Evolutionary conservation across 768 basidiomycete genomes (phyloP), one percentile per base, ranked within the genome.

Genomic region (Boletellus emodensis): DNA sequence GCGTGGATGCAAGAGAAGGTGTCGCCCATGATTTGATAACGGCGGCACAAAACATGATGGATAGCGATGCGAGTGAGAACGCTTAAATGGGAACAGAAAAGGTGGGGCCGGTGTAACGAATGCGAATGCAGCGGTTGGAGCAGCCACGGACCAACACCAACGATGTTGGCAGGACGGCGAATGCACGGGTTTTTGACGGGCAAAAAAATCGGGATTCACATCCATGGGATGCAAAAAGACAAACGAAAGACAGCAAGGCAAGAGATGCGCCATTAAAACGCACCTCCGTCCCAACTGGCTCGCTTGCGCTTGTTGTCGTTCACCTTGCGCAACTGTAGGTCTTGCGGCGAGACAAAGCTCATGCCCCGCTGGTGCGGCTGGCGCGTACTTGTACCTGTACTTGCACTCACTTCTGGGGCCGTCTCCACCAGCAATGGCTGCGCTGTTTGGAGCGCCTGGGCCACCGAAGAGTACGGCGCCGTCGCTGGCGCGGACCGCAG

Each of bases 281-380:
- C 62, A 17, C 68, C 69, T 13, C 79, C 80, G 53, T 81, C 79
- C 79, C 79, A 81, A 54, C 80, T 81, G 34, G 77, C 75, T 53
- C 79, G 70, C 68, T 81, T 81, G 52, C 79, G 71, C 63, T 81
- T 81, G 56, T 80, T 77, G 46, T 81, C 79, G 49, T 52, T 75
- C 9, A 66, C 70, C 57, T 71, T 74, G 63, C 72, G 73, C 53
- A 80, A 46, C 46, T 79, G 64, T 45, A 81, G 60, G 53, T 81
- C 79, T 51, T 80, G 74, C 28, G 79, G 79, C 14, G 76, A 77
- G 39, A 80, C 75, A 18, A 73, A 79, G 52, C 77, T 79, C 67
- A 72, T 75, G 0, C 75, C 78, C 17, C 79, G 74, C 34, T 79
- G 78, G 50, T 81, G 62, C 30, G 51, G 32, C 30, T 58, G 64